Evolutionary conservation across 2,329 filamentous ascomycete species (phyloP), one percentile per base, ranked within the genome.

Genomic region (Daldinia sp.): DNA sequence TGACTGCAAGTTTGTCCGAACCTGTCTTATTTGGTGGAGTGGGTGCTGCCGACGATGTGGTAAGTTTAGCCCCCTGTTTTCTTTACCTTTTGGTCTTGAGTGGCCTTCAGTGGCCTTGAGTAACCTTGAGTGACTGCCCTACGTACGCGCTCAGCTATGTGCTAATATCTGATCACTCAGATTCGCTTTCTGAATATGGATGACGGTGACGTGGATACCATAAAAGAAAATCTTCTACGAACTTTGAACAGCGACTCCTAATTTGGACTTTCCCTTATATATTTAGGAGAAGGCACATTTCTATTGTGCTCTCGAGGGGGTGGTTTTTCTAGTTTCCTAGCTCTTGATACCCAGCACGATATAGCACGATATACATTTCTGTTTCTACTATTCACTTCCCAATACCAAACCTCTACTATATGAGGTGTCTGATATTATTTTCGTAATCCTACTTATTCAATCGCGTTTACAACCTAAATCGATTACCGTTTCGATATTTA

Each of bases 1-100:
- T 97, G 41, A 85, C 89, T 51, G 83, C 85, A 8, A 96, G 93
- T 72, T 79, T 93, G 50, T 91, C 92, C 0, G 94, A 98, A 69
- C 81, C 88, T 1, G 88, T 92, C 3, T 78, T 98, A 21, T 98
- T 89, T 78, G 92, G 93, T 4, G 83, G 83, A 61, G 80, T 81
- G 4, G 82, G 83, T 41, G 79, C 78, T 13, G 77, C 85, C 8
- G 90, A 93, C 74, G 92, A 96, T 68, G 82, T 92, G 77, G 91
- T 94, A 81, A 78, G 86, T 78, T 15, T 11, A 57, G 3, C 27
- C 27, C 30, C 25, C 23, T 35, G 29, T 41, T 50, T 29, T 10
- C 35, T 51, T 23, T 35, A 7, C 2, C n/a, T n/a, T n/a, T n/a
- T n/a, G n/a, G n/a, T n/a, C n/a, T n/a, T n/a, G n/a, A n/a, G n/a